phyloP scores from a whole-genome alignment of 148 eudicot species.

The Diospyros lotus region DNA sequence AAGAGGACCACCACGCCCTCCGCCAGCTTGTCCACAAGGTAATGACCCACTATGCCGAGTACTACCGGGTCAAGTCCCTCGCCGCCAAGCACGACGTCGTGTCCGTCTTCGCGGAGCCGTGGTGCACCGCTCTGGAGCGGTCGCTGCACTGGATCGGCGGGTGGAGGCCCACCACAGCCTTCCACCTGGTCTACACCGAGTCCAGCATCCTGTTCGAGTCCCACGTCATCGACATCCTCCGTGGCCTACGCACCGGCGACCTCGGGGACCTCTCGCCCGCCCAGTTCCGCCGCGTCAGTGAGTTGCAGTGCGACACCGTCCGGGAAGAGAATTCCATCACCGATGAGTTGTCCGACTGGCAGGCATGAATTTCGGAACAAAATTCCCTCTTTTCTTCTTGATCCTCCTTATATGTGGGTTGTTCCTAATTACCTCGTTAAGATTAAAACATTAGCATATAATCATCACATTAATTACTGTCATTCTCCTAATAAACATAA shows the following conservation, averaged over 20 bases:
- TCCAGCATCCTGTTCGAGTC: slow-evolving; percentile 60
- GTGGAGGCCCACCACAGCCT: slow-evolving; percentile 86
- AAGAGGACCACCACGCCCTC: slow-evolving; percentile 23
- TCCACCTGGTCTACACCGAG: slow-evolving; percentile 76
- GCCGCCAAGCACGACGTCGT: slow-evolving; percentile 44
- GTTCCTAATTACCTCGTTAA: too few species aligned
- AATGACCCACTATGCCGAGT: slow-evolving; percentile 45
- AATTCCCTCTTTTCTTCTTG: neutral
- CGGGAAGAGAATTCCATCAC: slow-evolving; percentile 62
- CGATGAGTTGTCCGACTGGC: slow-evolving; percentile 65
- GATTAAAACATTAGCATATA: too few species aligned
- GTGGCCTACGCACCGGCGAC: slow-evolving; percentile 56
- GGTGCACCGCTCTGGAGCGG: slow-evolving; percentile 71
- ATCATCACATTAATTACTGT: too few species aligned
- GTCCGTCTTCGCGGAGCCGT: slow-evolving; percentile 46
- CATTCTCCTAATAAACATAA: too few species aligned
- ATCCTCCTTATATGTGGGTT: too few species aligned
- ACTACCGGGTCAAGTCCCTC: slow-evolving; percentile 40
- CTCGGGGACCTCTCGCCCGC: slow-evolving; percentile 62
- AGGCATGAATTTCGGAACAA: slow-evolving; percentile 26
- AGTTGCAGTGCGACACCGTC: slow-evolving; percentile 70
- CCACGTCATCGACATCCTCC: slow-evolving; percentile 49
- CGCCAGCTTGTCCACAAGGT: slow-evolving; percentile 35
- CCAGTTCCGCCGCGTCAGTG: slow-evolving; percentile 67
- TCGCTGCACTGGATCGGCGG: slow-evolving; percentile 73